Evolutionary conservation across 441 rosid genomes (phyloP), one percentile per base, ranked within the genome.

Genomic region (Daphne laureola): DNA sequence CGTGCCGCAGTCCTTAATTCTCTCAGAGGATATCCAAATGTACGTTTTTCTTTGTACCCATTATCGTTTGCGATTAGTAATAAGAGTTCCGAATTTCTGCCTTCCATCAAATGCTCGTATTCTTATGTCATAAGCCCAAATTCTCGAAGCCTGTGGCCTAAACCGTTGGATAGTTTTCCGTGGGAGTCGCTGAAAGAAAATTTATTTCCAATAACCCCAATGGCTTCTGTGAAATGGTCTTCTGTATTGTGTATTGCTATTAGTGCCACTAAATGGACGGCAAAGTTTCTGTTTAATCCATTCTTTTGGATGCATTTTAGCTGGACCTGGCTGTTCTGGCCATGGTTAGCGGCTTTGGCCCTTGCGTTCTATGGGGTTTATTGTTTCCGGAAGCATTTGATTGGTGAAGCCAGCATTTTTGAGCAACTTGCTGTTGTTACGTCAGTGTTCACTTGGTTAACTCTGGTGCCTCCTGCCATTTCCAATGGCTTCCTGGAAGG

Each of bases 261-360:
- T 61, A 74, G 86, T 60, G 77, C 77, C 41, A 54, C 78, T 3
- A 90, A 80, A 72, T 74, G 83, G 94, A 52, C 73, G 1, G 67
- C 59, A 60, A 76, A 66, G 47, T 66, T 78, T 71, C 53, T 64
- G 12, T 59, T 80, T 35, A 74, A 75, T 63, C 96, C 96, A 3
- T 87, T 87, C 68, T 85, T 87, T 67, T 87, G 92, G 92, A 74
- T 82, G 86, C 83, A 87, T 73, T 85, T 87, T 60, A 85, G 90
- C 85, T 83, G 94, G 95, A 77, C 80, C 45, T 87, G 90, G 96
- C 43, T 87, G 70, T 85, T 91, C 71, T 85, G 96, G 98, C 96
- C 98, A 17, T 85, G 90, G 96, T 66, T 69, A 49, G 74, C 75
- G 61, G 95, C 90, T 50, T 16, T 77, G 14, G 72, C 73, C 2